Evolutionary conservation across 2,329 filamentous ascomycete genomes (phyloP).

Genomic region (Rhinocladiella similis): DNA sequence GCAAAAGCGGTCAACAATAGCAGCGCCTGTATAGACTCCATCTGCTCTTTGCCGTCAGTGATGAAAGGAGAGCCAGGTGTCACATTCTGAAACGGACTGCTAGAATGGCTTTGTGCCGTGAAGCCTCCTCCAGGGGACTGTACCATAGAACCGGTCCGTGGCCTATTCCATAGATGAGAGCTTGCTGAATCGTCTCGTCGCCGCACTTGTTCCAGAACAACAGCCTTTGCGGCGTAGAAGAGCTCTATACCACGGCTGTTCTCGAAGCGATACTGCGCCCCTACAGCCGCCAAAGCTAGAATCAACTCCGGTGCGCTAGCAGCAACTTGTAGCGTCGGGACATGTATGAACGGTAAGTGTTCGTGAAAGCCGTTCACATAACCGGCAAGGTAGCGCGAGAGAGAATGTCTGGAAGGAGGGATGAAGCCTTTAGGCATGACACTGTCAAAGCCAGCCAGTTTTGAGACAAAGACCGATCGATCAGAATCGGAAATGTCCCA

Average conservation of each 20-base stretch:
- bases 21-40: slow-evolving; percentile 53
- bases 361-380: slow-evolving; percentile 54
- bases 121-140: slow-evolving; percentile 43
- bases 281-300: slow-evolving; percentile 52
- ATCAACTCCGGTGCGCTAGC: slow-evolving; percentile 50
- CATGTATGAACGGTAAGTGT: slow-evolving; percentile 54
- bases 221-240: slow-evolving; percentile 57
- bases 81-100: slow-evolving; percentile 44
- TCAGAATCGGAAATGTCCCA: slow-evolving; percentile 51
- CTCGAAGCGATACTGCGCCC: slow-evolving; percentile 51
- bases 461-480: slow-evolving; percentile 45
- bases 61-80: slow-evolving; percentile 22
- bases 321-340: slow-evolving; percentile 48
- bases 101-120: slow-evolving; percentile 42
- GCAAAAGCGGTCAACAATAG: slow-evolving; percentile 59
- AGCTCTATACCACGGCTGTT: slow-evolving; percentile 55
- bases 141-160: slow-evolving; percentile 38
- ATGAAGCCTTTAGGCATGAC: slow-evolving; percentile 49
- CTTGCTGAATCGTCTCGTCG: slow-evolving; percentile 50
- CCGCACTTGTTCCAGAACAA: slow-evolving; percentile 54
- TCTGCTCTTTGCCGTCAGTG: slow-evolving; percentile 47
- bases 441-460: slow-evolving; percentile 47
- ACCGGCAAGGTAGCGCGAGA: slow-evolving; percentile 52
- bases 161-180: slow-evolving; percentile 43
- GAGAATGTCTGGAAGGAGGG: slow-evolving; percentile 49